These are phyloP conservation scores for Schizonepeta tenuifolia DNA, from an alignment of 257 asterid genomes.

Conservation along the genomic window DNA sequence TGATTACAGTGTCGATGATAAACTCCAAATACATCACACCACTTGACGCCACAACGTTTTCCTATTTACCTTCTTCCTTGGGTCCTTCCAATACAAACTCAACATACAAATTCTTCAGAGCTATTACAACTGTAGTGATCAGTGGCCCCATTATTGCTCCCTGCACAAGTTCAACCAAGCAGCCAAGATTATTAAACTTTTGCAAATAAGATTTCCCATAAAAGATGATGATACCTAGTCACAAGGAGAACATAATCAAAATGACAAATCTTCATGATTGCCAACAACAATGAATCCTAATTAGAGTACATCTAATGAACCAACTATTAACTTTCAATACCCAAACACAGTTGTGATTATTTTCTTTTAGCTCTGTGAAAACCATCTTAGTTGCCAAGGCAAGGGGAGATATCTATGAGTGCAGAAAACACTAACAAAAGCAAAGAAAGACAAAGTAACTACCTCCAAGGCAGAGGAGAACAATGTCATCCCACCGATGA, in stretches of 20 bases:
- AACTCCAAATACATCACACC: conserved; percentile 19
- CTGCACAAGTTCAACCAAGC: conserved; percentile 45
- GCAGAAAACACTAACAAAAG: not conserved
- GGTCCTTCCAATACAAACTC: conserved; percentile 70
- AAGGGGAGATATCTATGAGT: not conserved
- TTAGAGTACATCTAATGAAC: not conserved
- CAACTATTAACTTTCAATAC: not conserved
- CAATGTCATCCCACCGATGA: conserved; percentile 97
- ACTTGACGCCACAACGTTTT: not conserved
- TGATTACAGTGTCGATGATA: conserved; percentile 2
- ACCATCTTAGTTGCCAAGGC: not conserved
- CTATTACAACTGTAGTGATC: conserved; percentile 88
- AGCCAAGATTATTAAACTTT: not conserved
- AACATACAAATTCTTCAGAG: conserved; percentile 76
- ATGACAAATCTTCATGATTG: not conserved
- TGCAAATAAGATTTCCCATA: not conserved
- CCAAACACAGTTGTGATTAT: not conserved
- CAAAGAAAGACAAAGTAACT: conserved; percentile 18
- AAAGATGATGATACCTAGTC: not conserved
- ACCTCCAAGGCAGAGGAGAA: conserved; percentile 91
- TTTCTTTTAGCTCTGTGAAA: not conserved
- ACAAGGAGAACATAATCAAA: not conserved
- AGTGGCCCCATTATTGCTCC: conserved; percentile 97
- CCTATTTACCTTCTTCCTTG: conserved; percentile 45
- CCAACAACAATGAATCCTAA: conserved; percentile 1